Evolutionary conservation across 2,329 filamentous ascomycete genomes (phyloP).

Genomic region (Penicillium sp.): DNA sequence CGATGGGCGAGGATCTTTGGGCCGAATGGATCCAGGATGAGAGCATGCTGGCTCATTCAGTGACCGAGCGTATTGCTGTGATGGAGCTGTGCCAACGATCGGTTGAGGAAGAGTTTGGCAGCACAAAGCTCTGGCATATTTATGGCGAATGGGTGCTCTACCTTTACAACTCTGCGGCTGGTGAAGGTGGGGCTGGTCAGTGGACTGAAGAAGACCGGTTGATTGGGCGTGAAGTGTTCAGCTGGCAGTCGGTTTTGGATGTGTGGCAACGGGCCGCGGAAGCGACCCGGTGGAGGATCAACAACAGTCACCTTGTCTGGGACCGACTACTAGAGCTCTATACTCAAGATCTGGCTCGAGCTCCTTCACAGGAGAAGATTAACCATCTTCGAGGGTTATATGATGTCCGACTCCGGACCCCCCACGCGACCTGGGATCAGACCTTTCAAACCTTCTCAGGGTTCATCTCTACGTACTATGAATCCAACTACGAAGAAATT

Average conservation of each 20-base stretch:
- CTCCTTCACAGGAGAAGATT: slow-evolving; percentile 47
- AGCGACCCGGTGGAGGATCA: slow-evolving; percentile 56
- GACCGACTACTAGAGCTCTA: slow-evolving; percentile 55
- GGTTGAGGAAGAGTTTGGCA: slow-evolving; percentile 57
- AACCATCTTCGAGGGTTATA: slow-evolving; percentile 49
- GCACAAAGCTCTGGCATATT: slow-evolving; percentile 56
- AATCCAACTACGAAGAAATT: slow-evolving; percentile 52
- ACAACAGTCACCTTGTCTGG: slow-evolving; percentile 59
- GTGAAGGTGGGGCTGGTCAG: slow-evolving; percentile 34
- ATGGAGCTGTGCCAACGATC: slow-evolving; percentile 57
- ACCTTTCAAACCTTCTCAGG: slow-evolving; percentile 57
- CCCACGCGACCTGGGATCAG: slow-evolving; percentile 56
- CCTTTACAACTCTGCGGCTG: slow-evolving; percentile 50
- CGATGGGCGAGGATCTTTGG: slow-evolving; percentile 60
- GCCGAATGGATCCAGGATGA: slow-evolving; percentile 60
- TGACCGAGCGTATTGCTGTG: slow-evolving; percentile 55
- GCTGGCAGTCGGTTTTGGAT: slow-evolving; percentile 50
- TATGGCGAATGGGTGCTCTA: slow-evolving; percentile 58
- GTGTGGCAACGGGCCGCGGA: slow-evolving; percentile 54
- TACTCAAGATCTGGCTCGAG: slow-evolving; percentile 48
- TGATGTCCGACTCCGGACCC: slow-evolving; percentile 51
- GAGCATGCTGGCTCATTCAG: slow-evolving; percentile 51
- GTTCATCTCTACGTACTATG: slow-evolving; percentile 54
- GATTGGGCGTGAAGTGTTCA: slow-evolving; percentile 57
- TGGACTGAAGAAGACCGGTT: slow-evolving; percentile 55